Evolutionary conservation across 1,139 yeast genomes (phyloP).

Genomic region (Casaregolazyma lundiana): DNA sequence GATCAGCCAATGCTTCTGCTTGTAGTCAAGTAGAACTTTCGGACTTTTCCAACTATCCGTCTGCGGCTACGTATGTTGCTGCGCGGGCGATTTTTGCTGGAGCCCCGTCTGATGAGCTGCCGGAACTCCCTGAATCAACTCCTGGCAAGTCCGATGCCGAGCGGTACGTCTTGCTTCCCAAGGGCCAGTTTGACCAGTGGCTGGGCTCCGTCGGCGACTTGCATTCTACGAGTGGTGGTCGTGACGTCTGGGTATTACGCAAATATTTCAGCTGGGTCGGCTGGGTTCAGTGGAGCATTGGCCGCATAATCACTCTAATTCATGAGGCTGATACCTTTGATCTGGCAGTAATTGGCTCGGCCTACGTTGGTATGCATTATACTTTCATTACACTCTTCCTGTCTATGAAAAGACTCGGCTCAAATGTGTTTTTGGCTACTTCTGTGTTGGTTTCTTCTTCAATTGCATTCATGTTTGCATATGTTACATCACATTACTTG

Average conservation of each 20-base stretch:
- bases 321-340: conserved; percentile 85
- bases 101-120: background rate
- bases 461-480: conserved; percentile 82
- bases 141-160: conserved; percentile 14
- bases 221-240: conserved; percentile 38
- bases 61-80: conserved; percentile 39
- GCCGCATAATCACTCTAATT: conserved; percentile 50
- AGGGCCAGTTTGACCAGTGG: conserved; percentile 33
- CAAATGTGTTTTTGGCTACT: conserved; percentile 85
- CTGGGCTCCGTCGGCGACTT: conserved; percentile 36
- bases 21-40: conserved; percentile 30
- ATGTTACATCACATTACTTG: conserved; percentile 51
- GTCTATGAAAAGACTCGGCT: conserved; percentile 77
- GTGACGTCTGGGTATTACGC: conserved; percentile 65
- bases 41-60: conserved; percentile 24
- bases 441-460: conserved; percentile 77
- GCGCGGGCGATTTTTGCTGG: conserved; percentile 26
- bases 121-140: background rate
- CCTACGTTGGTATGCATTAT: conserved; percentile 87
- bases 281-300: conserved; percentile 45
- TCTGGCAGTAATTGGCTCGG: conserved; percentile 70
- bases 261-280: conserved; percentile 62
- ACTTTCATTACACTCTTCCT: conserved; percentile 72
- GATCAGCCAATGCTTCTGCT: conserved; percentile 17
- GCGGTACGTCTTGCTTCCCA: conserved; percentile 37